Base-by-base conservation (phyloP, 495 filamentous ascomycete species). In the Penicillium paxilli region DNA sequence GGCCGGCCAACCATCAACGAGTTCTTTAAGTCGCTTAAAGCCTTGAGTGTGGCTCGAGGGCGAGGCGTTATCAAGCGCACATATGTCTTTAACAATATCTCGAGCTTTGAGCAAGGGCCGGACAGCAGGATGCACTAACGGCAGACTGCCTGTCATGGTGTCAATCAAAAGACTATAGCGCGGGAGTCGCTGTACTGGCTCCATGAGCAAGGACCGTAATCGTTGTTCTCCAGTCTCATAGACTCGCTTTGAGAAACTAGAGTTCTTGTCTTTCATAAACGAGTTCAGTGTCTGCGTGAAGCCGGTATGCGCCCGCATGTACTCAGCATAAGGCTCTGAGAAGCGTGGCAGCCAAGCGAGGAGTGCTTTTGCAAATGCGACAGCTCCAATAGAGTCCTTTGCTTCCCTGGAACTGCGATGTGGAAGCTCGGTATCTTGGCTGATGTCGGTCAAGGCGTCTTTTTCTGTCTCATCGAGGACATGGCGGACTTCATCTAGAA, bases 101-200 rank as follows among this genome's bases (percentile, higher is more conserved):
- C 92, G 80, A 9, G 94, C 92, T 63, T 89, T 90, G 20, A 94
- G 79, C 63, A 99, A 83, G 7, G 76, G 78, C 54, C 87, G 83
- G 44, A 96, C 76, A 1, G 91, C 92, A 16, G 89, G 87, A 62
- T 98, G 91, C 9, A 88, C 84, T 33, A 89, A 79, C 6, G 93
- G 92, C 9, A 99, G 79, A 56, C 85, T 87, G 55, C 85, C 83
- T 47, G 90, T 80, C 69, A 99, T 97, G 57, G 93, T 92, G 72
- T 98, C 95, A 57, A 99, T 96, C 58, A 97, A 85, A 7, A 99
- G 76, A 64, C 88, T 96, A 68, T 99, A 99, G 5, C 94, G 88
- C 33, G 94, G 94, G 47, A 99, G 80, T 21, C 94, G 81, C 68
- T 99, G 94, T 8, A 99, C 92, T 1, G 94, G 94, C 70, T 99